A percentile compares a stretch with the other conserved stretches of the same genome.
Evolutionary conservation across 2,329 filamentous ascomycete species (phyloP).

Genomic region (Alternaria incomplexa): DNA sequence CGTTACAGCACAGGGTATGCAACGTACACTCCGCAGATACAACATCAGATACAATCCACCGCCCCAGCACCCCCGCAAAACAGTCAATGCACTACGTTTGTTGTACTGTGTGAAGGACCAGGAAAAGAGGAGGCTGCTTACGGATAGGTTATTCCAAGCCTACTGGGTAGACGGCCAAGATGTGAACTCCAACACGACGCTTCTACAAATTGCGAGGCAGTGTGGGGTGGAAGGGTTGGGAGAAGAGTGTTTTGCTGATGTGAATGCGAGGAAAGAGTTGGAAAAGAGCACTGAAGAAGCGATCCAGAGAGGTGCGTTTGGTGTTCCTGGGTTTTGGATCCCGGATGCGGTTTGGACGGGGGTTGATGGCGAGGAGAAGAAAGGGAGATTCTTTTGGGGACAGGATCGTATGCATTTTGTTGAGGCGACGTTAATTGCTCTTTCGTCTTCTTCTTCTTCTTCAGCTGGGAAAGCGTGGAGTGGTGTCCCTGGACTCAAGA

Average conservation of each 20-base stretch:
- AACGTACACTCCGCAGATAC: slow-evolving; percentile 39
- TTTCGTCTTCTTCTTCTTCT: not conserved
- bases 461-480: slow-evolving; percentile 9
- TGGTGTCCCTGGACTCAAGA: slow-evolving; percentile 17
- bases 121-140: slow-evolving; percentile 26
- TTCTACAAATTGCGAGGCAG: slow-evolving; percentile 33
- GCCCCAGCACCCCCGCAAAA: slow-evolving; percentile 41
- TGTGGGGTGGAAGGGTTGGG: slow-evolving; percentile 27
- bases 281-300: slow-evolving; percentile 35
- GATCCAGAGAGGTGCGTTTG: slow-evolving; percentile 42
- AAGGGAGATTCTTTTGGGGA: slow-evolving; percentile 43
- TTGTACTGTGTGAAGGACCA: slow-evolving; percentile 30
- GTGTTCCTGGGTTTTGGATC: slow-evolving; percentile 46
- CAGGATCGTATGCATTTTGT: slow-evolving; percentile 48
- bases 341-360: slow-evolving; percentile 28
- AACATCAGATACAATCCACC: slow-evolving; percentile 40
- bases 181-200: slow-evolving; percentile 24
- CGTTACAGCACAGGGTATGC: slow-evolving; percentile 36
- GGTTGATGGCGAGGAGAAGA: slow-evolving; percentile 11
- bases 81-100: slow-evolving; percentile 40
- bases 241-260: slow-evolving; percentile 21
- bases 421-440: slow-evolving; percentile 33
- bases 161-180: slow-evolving; percentile 45
- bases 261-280: slow-evolving; percentile 28
- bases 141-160: slow-evolving; percentile 34